Conservation (phyloP, 1,139 yeast genomes). For the Starmera stellimalicola region DNA sequence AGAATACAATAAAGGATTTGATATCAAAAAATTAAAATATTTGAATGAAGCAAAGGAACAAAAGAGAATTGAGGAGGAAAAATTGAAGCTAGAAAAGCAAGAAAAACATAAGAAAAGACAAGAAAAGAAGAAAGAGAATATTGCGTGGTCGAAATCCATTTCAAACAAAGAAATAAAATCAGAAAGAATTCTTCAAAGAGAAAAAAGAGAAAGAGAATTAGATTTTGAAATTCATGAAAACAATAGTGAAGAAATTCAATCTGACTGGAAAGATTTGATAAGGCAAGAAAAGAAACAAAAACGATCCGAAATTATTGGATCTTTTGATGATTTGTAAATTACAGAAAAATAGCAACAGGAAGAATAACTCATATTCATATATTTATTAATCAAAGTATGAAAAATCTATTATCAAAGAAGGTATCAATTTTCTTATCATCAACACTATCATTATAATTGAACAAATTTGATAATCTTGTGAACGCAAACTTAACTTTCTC, state of each 20-base stretch:
- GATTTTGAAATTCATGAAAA: slow-evolving; percentile 44
- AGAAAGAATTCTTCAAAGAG: slow-evolving; percentile 55
- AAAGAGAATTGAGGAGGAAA: slow-evolving; percentile 41
- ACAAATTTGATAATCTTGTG: not conserved
- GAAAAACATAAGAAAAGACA: slow-evolving; percentile 28
- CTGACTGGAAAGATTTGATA: slow-evolving; percentile 87
- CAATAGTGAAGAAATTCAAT: slow-evolving; percentile 47
- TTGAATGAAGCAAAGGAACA: slow-evolving; percentile 57
- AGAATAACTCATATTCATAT: not conserved
- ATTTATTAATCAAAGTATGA: not conserved
- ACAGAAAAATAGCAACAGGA: not conserved
- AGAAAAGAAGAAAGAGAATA: slow-evolving; percentile 39
- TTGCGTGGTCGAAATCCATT: slow-evolving; percentile 72
- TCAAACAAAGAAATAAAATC: slow-evolving; percentile 56
- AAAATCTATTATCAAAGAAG: not conserved
- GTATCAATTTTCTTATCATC: not conserved
- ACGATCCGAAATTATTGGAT: slow-evolving; percentile 37
- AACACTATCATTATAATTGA: too few species aligned
- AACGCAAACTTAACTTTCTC: not conserved
- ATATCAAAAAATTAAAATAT: slow-evolving; percentile 61
- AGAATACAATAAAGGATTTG: slow-evolving; percentile 46
- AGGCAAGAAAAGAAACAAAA: slow-evolving; percentile 53
- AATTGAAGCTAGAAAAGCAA: slow-evolving; percentile 30
- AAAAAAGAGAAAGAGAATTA: slow-evolving; percentile 36
- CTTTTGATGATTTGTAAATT: slow-evolving; percentile 60